phyloP scores from a whole-genome alignment of 2,329 filamentous ascomycete genomes.

The Epichloe coenophiala region DNA sequence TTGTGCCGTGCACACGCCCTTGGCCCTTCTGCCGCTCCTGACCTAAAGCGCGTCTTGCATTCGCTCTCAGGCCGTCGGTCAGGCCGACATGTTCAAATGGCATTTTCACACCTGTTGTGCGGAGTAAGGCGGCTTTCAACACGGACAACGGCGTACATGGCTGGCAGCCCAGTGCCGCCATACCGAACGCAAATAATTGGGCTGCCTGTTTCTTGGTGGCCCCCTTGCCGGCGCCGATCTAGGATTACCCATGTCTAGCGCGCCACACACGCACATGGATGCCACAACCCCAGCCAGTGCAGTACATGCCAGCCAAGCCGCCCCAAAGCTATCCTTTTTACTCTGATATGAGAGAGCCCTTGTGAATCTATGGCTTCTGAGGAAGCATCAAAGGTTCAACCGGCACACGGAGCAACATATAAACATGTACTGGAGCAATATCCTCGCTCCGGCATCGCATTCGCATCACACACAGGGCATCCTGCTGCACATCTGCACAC shows the following conservation, averaged over 20 bases:
- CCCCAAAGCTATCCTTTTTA: too few species aligned
- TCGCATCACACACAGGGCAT: too few species aligned
- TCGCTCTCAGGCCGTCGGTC: neutral
- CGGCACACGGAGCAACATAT: too few species aligned
- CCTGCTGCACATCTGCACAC: too few species aligned
- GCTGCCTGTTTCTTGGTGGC: neutral
- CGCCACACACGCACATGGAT: conserved; percentile 3
- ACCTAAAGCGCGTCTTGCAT: too few species aligned
- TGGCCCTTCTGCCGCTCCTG: too few species aligned
- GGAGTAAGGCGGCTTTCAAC: neutral
- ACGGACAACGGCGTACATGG: neutral
- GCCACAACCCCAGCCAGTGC: neutral
- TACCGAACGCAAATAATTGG: neutral
- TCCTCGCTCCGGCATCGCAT: too few species aligned
- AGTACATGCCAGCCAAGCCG: neutral
- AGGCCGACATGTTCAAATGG: neutral
- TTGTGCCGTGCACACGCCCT: too few species aligned
- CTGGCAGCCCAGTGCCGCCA: neutral
- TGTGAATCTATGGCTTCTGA: too few species aligned
- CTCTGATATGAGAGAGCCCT: too few species aligned
- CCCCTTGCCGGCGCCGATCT: conserved; percentile 12
- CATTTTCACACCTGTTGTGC: too few species aligned
- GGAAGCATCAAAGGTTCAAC: too few species aligned
- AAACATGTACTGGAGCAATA: neutral
- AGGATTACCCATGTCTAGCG: conserved; percentile 15